Evolutionary conservation across 1,284 basidiomycete genomes (phyloP).

Genomic region (Apiotrichum akiyoshidainum): DNA sequence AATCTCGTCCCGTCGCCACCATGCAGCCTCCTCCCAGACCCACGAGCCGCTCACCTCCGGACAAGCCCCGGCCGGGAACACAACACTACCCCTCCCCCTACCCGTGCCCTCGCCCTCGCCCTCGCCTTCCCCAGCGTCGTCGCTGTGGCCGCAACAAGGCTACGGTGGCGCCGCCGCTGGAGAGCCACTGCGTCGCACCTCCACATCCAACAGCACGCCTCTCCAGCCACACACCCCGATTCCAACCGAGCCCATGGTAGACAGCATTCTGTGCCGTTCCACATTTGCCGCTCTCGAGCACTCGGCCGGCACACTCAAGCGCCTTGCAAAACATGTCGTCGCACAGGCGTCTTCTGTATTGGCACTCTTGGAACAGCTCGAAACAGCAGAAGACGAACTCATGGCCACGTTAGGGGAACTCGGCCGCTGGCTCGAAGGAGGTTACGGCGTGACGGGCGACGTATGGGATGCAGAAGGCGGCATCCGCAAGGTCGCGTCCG

Average conservation of each 20-base stretch:
- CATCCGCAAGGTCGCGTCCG: conserved; percentile 33
- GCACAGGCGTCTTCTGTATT: conserved; percentile 29
- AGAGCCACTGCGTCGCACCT: background rate
- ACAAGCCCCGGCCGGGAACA: background rate
- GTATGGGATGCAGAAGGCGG: conserved; percentile 32
- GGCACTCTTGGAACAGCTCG: conserved; percentile 42
- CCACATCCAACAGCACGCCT: background rate
- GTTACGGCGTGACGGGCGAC: conserved; percentile 31
- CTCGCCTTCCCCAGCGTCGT: too few species aligned
- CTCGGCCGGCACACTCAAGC: conserved; percentile 40
- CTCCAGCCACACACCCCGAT: conserved; percentile 15
- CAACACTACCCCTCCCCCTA: background rate
- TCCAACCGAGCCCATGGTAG: conserved; percentile 38
- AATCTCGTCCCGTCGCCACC: background rate
- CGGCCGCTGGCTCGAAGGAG: conserved; percentile 40
- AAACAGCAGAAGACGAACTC: conserved; percentile 46
- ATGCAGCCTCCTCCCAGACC: background rate
- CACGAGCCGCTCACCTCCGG: background rate
- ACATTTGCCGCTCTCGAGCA: conserved; percentile 45
- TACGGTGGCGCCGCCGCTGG: background rate
- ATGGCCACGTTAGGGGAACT: conserved; percentile 39
- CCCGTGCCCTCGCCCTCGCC: too few species aligned
- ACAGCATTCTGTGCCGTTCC: conserved; percentile 46
- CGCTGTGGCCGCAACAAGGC: too few species aligned
- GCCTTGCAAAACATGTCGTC: conserved; percentile 40